Evolutionary conservation across 2,329 filamentous ascomycete genomes (phyloP).

Genomic region (Aspergillus pseudonomiae): DNA sequence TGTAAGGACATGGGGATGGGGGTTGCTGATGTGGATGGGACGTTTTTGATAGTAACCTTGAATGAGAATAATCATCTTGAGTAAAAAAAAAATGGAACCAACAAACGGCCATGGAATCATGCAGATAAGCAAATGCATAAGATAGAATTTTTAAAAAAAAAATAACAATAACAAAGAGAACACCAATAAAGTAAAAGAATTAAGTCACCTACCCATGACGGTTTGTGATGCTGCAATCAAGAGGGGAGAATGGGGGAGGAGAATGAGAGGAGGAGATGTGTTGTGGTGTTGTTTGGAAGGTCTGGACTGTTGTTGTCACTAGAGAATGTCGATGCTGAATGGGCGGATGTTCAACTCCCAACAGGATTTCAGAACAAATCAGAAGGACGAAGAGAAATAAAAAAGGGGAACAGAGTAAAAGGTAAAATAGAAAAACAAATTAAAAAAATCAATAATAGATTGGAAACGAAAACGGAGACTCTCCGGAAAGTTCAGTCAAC

Average conservation of each 20-base stretch:
- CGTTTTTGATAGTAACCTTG: constrained; percentile 1
- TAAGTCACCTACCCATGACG: constrained; percentile 25
- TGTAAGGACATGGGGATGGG: not conserved
- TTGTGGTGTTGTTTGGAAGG: constrained; percentile 6
- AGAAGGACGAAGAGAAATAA: not conserved
- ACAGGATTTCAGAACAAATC: not conserved
- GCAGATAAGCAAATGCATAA: constrained; percentile 5
- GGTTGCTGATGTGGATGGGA: not conserved
- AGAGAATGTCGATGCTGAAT: constrained; percentile 3
- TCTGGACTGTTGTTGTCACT: constrained; percentile 8
- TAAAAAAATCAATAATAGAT: not conserved
- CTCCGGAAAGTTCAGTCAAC: not conserved
- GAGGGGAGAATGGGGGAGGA: constrained; percentile 11
- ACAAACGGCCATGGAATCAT: not conserved
- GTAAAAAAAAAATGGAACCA: constrained; percentile 1
- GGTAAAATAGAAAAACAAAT: not conserved
- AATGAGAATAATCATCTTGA: constrained; percentile 4
- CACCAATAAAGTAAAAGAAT: constrained; percentile 6
- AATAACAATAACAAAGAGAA: constrained; percentile 7
- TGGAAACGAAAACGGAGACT: not conserved
- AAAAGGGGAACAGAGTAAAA: not conserved
- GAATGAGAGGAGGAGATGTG: constrained; percentile 10
- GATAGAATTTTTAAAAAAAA: constrained; percentile 16
- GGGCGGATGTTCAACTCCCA: not conserved
- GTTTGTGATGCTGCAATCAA: constrained; percentile 9